phyloP scores from a whole-genome alignment of 495 filamentous ascomycete genomes.

The Thozetella sp. region DNA sequence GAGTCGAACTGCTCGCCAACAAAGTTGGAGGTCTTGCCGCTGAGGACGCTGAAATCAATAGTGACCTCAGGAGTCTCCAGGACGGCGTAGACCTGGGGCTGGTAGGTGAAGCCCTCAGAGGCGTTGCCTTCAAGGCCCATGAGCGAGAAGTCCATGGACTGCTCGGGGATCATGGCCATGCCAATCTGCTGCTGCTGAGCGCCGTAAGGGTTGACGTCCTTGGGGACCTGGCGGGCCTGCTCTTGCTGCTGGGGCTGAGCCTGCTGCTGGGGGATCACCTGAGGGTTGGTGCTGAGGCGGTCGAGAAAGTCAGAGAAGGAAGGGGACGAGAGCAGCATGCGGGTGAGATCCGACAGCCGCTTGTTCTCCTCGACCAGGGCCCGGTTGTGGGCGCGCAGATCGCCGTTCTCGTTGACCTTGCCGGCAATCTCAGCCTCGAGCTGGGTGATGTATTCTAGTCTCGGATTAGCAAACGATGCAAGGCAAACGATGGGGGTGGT shows the following conservation, averaged over 20 bases:
- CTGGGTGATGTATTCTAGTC: slow-evolving; percentile 87
- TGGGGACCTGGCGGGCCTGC: slow-evolving; percentile 51
- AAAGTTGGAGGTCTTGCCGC: slow-evolving; percentile 64
- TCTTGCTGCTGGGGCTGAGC: slow-evolving; percentile 35
- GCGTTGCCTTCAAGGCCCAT: slow-evolving; percentile 46
- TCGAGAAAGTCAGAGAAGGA: slow-evolving; percentile 82
- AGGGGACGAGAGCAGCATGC: slow-evolving; percentile 83
- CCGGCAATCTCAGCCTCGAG: slow-evolving; percentile 83
- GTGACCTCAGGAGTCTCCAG: slow-evolving; percentile 70
- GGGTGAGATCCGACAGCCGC: slow-evolving; percentile 74
- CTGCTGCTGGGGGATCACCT: slow-evolving; percentile 27
- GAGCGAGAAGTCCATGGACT: slow-evolving; percentile 65
- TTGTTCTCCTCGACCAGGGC: slow-evolving; percentile 78
- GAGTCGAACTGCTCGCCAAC: slow-evolving; percentile 33
- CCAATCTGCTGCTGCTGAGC: slow-evolving; percentile 63
- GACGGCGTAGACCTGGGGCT: slow-evolving; percentile 81
- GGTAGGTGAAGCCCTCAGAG: slow-evolving; percentile 60
- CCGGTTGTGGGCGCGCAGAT: slow-evolving; percentile 73
- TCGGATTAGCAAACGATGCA: slow-evolving; percentile 44
- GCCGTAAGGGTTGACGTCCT: slow-evolving; percentile 66
- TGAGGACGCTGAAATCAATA: slow-evolving; percentile 61
- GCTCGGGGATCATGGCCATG: slow-evolving; percentile 77
- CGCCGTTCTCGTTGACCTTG: slow-evolving; percentile 70
- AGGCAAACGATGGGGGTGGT: neutral
- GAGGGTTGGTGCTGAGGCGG: slow-evolving; percentile 61